These are phyloP conservation scores for Apiotrichum akiyoshidainum DNA, from an alignment of 1,284 basidiomycete species.

Conservation along the genomic window DNA sequence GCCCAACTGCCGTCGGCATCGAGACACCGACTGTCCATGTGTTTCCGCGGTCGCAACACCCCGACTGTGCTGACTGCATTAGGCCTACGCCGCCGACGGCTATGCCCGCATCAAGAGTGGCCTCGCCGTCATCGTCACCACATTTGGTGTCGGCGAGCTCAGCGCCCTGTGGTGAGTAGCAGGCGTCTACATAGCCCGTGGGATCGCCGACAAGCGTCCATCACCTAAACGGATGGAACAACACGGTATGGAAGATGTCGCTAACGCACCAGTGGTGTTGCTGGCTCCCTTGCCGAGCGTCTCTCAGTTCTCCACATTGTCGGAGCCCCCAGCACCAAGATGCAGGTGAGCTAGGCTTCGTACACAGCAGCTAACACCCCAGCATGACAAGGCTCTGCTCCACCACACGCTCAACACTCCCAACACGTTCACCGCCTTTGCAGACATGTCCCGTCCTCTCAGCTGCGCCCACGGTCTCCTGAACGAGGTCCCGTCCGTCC, in stretches of 20 bases:
- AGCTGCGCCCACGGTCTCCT: constrained; percentile 67
- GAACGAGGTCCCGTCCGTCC: constrained; percentile 53
- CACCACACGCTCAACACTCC: constrained; percentile 84
- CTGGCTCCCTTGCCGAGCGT: constrained; percentile 66
- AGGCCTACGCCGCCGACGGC: constrained; percentile 88
- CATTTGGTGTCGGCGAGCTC: constrained; percentile 87
- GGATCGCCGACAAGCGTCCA: no score
- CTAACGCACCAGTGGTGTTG: constrained; percentile 50
- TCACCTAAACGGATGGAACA: no score
- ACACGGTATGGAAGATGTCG: no score
- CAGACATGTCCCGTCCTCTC: constrained; percentile 71
- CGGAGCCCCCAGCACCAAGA: constrained; percentile 65
- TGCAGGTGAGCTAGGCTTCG: no score
- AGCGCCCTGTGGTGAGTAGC: constrained; percentile 60
- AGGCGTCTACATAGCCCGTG: no score
- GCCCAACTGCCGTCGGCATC: background rate
- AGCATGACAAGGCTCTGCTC: constrained; percentile 58
- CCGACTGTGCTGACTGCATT: background rate
- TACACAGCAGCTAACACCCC: constrained; percentile 8
- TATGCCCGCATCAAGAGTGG: constrained; percentile 81
- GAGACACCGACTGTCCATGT: background rate
- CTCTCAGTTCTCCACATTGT: constrained; percentile 90
- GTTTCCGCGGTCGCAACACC: background rate
- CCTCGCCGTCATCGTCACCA: constrained; percentile 67
- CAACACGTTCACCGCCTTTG: constrained; percentile 71